Base-by-base conservation (phyloP, 148 eudicot species). In the Rhododendron ferrugineum region DNA sequence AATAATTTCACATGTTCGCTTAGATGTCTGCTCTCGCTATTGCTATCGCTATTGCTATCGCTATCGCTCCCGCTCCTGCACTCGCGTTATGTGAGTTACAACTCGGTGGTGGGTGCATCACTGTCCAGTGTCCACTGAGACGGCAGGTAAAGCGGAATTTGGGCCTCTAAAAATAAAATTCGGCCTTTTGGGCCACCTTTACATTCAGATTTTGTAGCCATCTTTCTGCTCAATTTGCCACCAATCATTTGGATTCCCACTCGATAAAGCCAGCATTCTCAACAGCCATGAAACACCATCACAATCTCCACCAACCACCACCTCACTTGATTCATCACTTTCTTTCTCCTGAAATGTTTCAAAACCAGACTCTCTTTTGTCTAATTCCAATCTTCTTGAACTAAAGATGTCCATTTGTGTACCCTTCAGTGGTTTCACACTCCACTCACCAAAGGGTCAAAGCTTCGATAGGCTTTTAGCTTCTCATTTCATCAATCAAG, bases 321-420 rank as follows among this genome's bases (percentile, higher is more conserved):
- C 78, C 36, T 14, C 85, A 70, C 44, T 37, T 42, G 16, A 76
- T 36, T 74, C 52, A 36, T 11, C 44, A 52, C 9, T 37, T 32
- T 16, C 28, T 42, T 26, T 58, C 74, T 64, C 58, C 23, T 70
- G 75, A 60, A 37, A 86, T 83, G 82, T 60, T 36, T 34, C 84
- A 85, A 11, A 20, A 11, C 84, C 81, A 83, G 20, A 86, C 77
- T 23, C 78, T 32, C 82, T 34, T 44, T 84, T 49, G 47, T 34
- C 68, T 42, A 37, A 75, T 8, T 78, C 30, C 80, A 58, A 6
- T 78, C 62, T 78, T 79, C 87, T 72, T 86, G 42, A 83, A 64
- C 70, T 30, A 16, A 54, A 80, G 74, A 93, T 93, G 96, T 91
- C 94, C 40, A 88, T 86, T 84, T 90, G 88, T 80, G 60, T 78